Base-by-base conservation (phyloP, 305 asterid species). In the Coffea humblotiana region DNA sequence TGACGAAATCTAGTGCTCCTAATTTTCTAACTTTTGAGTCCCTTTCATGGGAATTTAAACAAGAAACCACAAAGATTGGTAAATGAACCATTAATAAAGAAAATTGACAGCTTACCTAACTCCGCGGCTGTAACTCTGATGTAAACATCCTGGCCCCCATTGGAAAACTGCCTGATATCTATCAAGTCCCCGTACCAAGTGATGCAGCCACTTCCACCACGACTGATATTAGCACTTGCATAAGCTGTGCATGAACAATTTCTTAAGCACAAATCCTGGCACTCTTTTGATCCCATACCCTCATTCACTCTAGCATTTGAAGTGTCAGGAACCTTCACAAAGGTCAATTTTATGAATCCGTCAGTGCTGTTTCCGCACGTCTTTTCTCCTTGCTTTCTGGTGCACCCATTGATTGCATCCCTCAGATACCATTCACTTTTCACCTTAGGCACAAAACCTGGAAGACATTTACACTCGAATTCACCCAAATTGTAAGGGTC, bases 301-400 rank as follows among this genome's bases (percentile, higher is more conserved):
- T 13, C 25, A 37, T 64, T 86, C 16, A 93, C 93, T 43, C 79
- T 81, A 29, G 97, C 88, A 64, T 77, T 64, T 45, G 88, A 89
- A 49, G 90, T 89, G 76, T 91, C 92, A 40, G 99, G 99, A 87
- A 93, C 71, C 72, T 95, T 95, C 82, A 95, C 91, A 67, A 81
- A 68, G 0, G 49, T 87, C 84, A 83, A 35, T 70, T 71, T 79
- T 40, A 72, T 16, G 74, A 87, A 87, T 18, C 90, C 90, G 2
- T 87, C 90, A 37, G 78, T 74, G 5, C 84, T 72, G 64, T 72
- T 80, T 12, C 54, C 63, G 72, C 90, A 87, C 7, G 74, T 56
- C 9, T 74, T 66, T n/a, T 82, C 78, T 43, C 72, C 82, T 60
- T 78, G 79, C 83, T 74, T 84, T 69, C 81, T 85, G 23, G 18